phyloP scores from a whole-genome alignment of 2,329 filamentous ascomycete species.

The Hymenoscyphus linearis region DNA sequence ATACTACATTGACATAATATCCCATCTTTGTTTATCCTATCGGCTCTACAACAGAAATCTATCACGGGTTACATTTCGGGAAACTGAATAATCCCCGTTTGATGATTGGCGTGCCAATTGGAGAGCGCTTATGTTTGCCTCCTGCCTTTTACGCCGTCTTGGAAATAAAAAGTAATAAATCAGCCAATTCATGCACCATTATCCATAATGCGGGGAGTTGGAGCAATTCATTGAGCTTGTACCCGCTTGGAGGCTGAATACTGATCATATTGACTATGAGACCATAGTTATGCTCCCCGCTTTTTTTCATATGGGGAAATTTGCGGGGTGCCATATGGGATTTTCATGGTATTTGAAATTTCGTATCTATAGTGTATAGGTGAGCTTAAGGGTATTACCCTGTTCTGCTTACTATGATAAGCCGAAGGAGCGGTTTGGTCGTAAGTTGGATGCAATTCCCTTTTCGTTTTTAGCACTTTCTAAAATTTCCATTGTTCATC shows the following conservation, averaged over 20 bases:
- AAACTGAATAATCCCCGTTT: not conserved
- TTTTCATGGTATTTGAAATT: not conserved
- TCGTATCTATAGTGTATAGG: not conserved
- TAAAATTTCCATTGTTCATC: not conserved
- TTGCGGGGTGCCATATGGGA: not conserved
- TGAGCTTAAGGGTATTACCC: not conserved
- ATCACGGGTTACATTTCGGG: not conserved
- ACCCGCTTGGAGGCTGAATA: not conserved
- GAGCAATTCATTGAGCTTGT: not conserved
- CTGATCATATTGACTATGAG: not conserved
- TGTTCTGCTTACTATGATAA: not conserved
- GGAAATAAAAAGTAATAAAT: not conserved
- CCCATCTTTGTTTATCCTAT: not conserved
- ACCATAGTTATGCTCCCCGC: not conserved
- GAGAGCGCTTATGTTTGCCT: not conserved
- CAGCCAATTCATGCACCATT: not conserved
- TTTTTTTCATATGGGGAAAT: not conserved
- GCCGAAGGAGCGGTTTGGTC: not conserved
- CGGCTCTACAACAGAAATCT: no score
- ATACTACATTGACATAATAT: not conserved
- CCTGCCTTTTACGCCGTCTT: not conserved
- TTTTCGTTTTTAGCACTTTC: not conserved
- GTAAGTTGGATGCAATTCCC: not conserved
- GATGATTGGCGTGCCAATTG: not conserved
- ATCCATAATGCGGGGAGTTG: not conserved